Base-by-base conservation (phyloP, 805 yeast species). In the Kluyveromyces aestuarii region DNA sequence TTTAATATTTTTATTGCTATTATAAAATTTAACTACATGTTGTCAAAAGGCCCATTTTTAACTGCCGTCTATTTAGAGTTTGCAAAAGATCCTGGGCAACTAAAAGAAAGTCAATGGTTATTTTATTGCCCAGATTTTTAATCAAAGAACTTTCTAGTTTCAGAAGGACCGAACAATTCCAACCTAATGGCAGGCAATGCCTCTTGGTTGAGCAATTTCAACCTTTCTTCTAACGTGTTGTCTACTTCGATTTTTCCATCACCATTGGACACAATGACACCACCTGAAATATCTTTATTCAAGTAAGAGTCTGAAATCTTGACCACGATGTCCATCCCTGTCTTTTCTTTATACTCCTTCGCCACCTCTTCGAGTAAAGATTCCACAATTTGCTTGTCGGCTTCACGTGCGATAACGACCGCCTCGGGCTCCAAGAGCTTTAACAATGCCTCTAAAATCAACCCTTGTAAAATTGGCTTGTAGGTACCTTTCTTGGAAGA, bases 161-260 rank as follows among this genome's bases (percentile, higher is more conserved):
- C 69, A 16, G 96, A 84, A 49, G 86, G 81, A 53, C 96, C 96
- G 64, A 89, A 93, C 63, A 91, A 72, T 62, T 90, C 95, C 54
- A 86, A 74, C 72, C 98, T 83, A 55, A 93, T 81, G 48, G 90
- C 95, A 44, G 99, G 99, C 57, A 93, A 79, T 8, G 96, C 85
- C 61, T 81, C 87, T 65, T 86, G 85, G 37, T 85, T 77, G 60
- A 93, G 76, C 53, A 93, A 71, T 60, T 82, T 78, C 62, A 93
- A 80, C 72, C 99, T 87, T 74, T 90, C 97, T 62, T 89, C 96
- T 61, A 93, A 77, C 44, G 99, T 90, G 74, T 93, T 93, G 71
- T 87, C 76, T 49, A 93, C 87, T 59, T 84, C 90, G 56, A 93
- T 89, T 71, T 85, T 87, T 48, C 95, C 95, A 40, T 77, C 67